phyloP scores from a whole-genome alignment of 1,284 basidiomycete species.

The Mycena citricolor region DNA sequence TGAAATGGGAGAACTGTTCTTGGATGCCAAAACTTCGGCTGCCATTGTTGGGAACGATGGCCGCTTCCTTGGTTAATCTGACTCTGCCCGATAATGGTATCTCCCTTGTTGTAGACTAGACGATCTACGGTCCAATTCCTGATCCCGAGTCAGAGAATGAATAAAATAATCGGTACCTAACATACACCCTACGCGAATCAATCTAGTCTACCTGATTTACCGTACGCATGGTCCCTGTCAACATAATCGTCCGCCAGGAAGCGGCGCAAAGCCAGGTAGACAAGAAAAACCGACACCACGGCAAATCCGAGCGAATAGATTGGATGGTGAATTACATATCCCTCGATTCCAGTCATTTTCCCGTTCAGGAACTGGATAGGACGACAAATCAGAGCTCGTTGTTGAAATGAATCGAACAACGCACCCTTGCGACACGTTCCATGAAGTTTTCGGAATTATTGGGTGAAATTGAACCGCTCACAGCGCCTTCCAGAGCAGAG shows the following conservation, averaged over 20 bases:
- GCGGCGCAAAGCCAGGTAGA: slow-evolving; percentile 20
- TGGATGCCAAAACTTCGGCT: slow-evolving; percentile 87
- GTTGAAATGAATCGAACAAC: slow-evolving; percentile 28
- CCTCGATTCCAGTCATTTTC: slow-evolving; percentile 46
- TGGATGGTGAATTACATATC: slow-evolving; percentile 43
- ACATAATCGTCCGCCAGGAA: slow-evolving; percentile 10
- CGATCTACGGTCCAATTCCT: too few relatives aligned
- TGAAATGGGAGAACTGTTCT: slow-evolving; percentile 92
- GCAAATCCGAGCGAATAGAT: slow-evolving; percentile 34
- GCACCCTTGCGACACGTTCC: slow-evolving; percentile 66
- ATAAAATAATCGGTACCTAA: too few relatives aligned
- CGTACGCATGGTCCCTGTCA: slow-evolving; percentile 15
- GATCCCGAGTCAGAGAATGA: too few relatives aligned
- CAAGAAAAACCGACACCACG: slow-evolving; percentile 26
- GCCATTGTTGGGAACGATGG: slow-evolving; percentile 47
- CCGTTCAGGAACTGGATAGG: slow-evolving; percentile 49
- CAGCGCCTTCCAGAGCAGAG: slow-evolving; percentile 68
- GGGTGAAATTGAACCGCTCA: slow-evolving; percentile 51
- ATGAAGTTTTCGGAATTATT: slow-evolving; percentile 71
- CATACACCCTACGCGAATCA: too few relatives aligned
- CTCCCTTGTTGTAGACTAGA: too few relatives aligned
- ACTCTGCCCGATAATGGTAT: too few relatives aligned
- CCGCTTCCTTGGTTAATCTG: slow-evolving; percentile 42
- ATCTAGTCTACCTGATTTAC: slow-evolving; percentile 21
- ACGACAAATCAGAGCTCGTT: slow-evolving; percentile 1